A percentile compares a stretch with the other conserved stretches of the same genome.
Evolutionary conservation across 78 protist species (phyloP).

Genomic region (Dictyostelium discoideum): DNA sequence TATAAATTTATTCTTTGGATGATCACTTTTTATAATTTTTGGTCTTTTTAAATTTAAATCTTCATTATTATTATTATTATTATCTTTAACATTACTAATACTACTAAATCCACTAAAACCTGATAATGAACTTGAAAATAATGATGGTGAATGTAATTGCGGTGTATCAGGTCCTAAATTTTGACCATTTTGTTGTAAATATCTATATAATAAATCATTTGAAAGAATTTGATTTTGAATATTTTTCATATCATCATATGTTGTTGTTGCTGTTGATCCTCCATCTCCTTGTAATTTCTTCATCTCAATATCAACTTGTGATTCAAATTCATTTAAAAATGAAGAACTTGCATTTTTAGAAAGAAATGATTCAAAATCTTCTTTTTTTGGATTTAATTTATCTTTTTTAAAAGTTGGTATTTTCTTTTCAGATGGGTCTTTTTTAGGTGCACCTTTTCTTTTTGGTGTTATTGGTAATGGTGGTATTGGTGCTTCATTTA

Average conservation of each 20-base stretch:
- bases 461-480: background rate
- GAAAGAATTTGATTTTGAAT: background rate
- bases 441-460: constrained; percentile 35
- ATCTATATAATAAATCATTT: background rate
- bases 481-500: background rate
- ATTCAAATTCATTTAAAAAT: background rate
- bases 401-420: constrained; percentile 16
- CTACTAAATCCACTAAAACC: background rate
- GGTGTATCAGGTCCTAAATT: background rate
- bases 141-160: background rate
- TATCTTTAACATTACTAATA: background rate
- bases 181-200: background rate
- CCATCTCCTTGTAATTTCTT: too few species aligned
- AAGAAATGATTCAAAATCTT: background rate
- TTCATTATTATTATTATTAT: background rate
- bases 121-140: background rate
- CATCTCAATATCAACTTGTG: background rate
- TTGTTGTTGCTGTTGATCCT: background rate
- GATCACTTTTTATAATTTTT: constrained; percentile 11
- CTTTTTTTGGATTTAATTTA: background rate
- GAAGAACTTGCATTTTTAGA: background rate
- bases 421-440: constrained; percentile 13
- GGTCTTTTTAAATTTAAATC: constrained; percentile 16
- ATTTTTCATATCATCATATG: background rate
- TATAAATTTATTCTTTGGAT: constrained; percentile 16